phyloP scores from a whole-genome alignment of 2,329 filamentous ascomycete species.

The Diaporthe velutina region DNA sequence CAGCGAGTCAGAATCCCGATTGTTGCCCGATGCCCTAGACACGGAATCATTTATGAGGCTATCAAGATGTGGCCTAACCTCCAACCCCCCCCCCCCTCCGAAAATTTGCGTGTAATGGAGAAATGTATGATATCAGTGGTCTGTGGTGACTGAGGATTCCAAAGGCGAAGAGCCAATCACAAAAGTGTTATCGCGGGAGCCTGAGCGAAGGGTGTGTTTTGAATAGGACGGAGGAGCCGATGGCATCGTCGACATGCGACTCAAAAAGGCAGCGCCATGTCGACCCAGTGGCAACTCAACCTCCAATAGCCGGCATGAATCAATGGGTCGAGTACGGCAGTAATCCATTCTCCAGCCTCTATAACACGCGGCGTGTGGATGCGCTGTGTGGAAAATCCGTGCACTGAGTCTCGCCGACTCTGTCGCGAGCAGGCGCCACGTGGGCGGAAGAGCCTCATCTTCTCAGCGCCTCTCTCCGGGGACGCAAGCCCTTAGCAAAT shows the following conservation, averaged over 20 bases:
- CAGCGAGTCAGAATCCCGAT: not conserved
- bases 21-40: not conserved
- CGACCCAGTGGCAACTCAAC: not conserved
- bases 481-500: not conserved
- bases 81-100: not conserved
- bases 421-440: not conserved
- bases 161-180: not conserved
- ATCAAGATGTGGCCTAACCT: not conserved
- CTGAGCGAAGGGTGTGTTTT: not conserved
- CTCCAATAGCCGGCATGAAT: not conserved
- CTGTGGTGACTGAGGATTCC: not conserved
- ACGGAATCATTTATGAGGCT: not conserved
- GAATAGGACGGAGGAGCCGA: not conserved
- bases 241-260: not conserved
- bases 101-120: not conserved
- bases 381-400: not conserved
- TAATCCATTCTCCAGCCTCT: not conserved
- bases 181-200: not conserved
- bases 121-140: not conserved
- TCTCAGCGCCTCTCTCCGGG: no score
- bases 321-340: not conserved
- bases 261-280: not conserved
- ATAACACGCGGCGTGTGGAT: not conserved
- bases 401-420: not conserved
- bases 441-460: not conserved